phyloP scores from a whole-genome alignment of 129 eudicot species.

The Flaveria sonorensis region DNA sequence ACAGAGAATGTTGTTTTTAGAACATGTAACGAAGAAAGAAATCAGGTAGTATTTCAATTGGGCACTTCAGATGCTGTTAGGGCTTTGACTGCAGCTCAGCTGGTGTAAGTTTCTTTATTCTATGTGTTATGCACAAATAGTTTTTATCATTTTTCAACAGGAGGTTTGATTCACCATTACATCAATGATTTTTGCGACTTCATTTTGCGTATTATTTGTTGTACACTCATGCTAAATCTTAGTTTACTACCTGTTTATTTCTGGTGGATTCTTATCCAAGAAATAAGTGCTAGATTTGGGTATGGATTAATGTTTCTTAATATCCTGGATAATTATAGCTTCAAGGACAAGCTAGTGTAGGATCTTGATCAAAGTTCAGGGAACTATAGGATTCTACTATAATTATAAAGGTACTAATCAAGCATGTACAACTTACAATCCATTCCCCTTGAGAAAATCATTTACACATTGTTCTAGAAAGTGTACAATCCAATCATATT shows the following conservation, averaged over 20 bases:
- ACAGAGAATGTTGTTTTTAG: slow-evolving; percentile 75
- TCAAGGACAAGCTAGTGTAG: background rate
- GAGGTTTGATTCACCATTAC: background rate
- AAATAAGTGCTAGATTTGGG: background rate
- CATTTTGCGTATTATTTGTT: background rate
- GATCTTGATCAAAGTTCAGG: too few relatives aligned
- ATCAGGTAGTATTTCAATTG: slow-evolving; percentile 81
- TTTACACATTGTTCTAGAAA: background rate
- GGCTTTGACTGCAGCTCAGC: slow-evolving; percentile 83
- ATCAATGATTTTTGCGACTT: background rate
- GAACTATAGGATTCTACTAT: too few relatives aligned
- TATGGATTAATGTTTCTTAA: background rate
- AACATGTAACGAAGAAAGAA: slow-evolving; percentile 74
- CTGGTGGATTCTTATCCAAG: background rate
- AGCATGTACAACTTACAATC: background rate
- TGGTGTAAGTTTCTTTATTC: slow-evolving; percentile 56
- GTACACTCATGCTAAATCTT: background rate
- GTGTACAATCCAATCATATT: background rate
- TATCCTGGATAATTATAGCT: background rate
- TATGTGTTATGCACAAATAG: background rate
- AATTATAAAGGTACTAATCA: too few relatives aligned
- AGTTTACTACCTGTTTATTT: background rate
- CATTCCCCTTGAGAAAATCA: background rate
- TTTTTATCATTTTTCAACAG: slow-evolving; percentile 1
- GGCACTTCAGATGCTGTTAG: slow-evolving; percentile 90